Percentiles rank a stretch among this genome's conserved stretches.
phyloP scores from a whole-genome alignment of 495 filamentous ascomycete species.

The Oidiodendron maius region DNA sequence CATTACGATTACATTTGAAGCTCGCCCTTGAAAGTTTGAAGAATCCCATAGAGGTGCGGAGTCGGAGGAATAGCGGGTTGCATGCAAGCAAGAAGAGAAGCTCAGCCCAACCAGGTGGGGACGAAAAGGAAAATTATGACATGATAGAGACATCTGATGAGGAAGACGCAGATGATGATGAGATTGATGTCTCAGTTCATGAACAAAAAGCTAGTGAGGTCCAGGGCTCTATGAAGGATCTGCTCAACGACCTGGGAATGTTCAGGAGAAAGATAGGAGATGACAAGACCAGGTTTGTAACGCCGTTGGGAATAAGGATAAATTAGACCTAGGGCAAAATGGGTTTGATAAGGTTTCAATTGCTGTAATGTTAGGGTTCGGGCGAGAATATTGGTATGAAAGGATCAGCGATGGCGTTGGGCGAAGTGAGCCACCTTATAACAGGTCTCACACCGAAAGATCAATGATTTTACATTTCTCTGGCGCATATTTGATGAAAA shows the following conservation, averaged over 20 bases:
- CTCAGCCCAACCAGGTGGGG: neutral
- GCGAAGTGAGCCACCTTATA: constrained; percentile 7
- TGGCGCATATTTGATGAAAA: no score
- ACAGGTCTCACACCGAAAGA: no score
- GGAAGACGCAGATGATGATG: constrained; percentile 36
- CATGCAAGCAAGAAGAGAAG: constrained; percentile 23
- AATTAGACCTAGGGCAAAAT: neutral
- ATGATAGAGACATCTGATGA: constrained; percentile 21
- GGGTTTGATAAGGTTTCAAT: neutral
- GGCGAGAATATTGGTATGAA: constrained; percentile 1
- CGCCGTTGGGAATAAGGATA: constrained; percentile 14
- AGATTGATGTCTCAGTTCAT: constrained; percentile 37
- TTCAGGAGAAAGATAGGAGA: constrained; percentile 81
- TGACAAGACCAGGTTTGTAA: constrained; percentile 52
- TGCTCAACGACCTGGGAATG: constrained; percentile 70
- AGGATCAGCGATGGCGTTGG: constrained; percentile 17
- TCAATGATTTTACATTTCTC: no score
- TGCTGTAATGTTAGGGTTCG: neutral
- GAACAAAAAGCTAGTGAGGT: constrained; percentile 50
- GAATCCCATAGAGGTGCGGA: constrained; percentile 62
- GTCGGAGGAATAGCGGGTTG: constrained; percentile 19
- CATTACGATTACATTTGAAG: constrained; percentile 76
- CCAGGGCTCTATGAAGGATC: constrained; percentile 61
- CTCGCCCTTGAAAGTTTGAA: constrained; percentile 79
- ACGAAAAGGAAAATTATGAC: constrained; percentile 33